Base-by-base conservation (phyloP, 768 basidiomycete species). In the Cystobasidium tubakii region DNA sequence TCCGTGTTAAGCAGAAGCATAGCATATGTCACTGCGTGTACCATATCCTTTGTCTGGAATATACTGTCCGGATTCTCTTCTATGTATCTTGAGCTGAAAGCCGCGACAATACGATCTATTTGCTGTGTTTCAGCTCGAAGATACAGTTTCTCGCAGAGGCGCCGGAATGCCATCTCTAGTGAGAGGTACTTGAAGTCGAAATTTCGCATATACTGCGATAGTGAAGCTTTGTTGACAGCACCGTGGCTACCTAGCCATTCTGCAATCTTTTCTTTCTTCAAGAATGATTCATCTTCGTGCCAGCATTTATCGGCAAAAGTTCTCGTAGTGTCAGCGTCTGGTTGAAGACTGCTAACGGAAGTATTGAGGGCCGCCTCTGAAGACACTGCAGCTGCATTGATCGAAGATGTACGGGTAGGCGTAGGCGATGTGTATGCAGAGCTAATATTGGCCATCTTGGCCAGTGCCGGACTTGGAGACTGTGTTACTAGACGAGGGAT, bases 61-160 rank as follows among this genome's bases (percentile, higher is more conserved):
- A 90, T 77, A 27, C 86, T 86, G 0, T 83, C 83, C 0, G 90
- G 89, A 80, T 98, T 98, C 80, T 91, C 92, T 54, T 92, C 88
- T 87, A 88, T 96, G 81, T 92, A 99, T 10, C 92, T 87, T 46
- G 87, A 84, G 78, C 91, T 91, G 78, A 99, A 97, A 75, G 88
- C 88, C 74, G 92, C 92, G 4, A 99, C 85, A 75, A 99, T 97
- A 53, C 96, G 88, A 81, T 98, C 96, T 53, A 99, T 89, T 82
- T 98, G 94, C 79, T 99, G 96, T 0, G 95, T 95, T 81, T 99
- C 96, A 0, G 88, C 96, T 81, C 92, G 94, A 74, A 99, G 85
- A 80, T 86, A 97, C 1, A 99, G 85, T 80, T 95, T 96, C 15
- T 88, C 88, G 80, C 94, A 97, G 13, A 99, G 83, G 27, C 88